These are phyloP conservation scores for Luzula sylvatica DNA, from an alignment of 176 grass and related monocot genomes.

Conservation along the genomic window DNA sequence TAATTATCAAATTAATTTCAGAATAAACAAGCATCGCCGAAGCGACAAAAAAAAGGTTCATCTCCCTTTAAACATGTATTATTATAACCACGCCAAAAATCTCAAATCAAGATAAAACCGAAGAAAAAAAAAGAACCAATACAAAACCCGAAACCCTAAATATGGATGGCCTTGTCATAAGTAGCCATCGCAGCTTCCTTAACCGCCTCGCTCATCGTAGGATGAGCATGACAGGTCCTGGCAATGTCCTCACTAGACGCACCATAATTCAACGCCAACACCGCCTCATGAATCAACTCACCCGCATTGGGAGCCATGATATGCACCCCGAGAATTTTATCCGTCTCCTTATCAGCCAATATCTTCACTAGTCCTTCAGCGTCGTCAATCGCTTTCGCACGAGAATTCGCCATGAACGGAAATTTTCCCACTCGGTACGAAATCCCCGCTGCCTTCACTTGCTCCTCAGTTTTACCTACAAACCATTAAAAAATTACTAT, in stretches of 20 bases:
- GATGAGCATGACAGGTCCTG: constrained; percentile 72
- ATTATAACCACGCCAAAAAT: constrained; percentile 8
- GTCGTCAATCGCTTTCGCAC: constrained; percentile 75
- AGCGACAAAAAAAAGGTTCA: constrained; percentile 13
- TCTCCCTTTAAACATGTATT: constrained; percentile 3
- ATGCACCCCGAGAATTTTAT: constrained; percentile 71
- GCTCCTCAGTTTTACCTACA: constrained; percentile 59
- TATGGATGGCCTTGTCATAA: constrained; percentile 65
- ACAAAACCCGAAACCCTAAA: constrained; percentile 10
- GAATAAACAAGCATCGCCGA: constrained; percentile 8
- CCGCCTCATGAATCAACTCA: constrained; percentile 77
- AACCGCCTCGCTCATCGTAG: constrained; percentile 79
- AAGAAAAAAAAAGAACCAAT: background rate
- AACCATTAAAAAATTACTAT: no score
- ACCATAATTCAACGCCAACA: constrained; percentile 75
- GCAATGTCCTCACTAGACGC: constrained; percentile 75
- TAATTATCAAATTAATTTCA: background rate
- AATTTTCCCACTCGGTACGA: constrained; percentile 72
- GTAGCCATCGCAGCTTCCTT: constrained; percentile 80
- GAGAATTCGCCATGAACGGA: constrained; percentile 66
- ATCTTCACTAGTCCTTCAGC: constrained; percentile 84
- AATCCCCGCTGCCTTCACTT: constrained; percentile 60
- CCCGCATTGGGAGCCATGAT: constrained; percentile 74
- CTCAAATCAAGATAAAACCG: constrained; percentile 4
- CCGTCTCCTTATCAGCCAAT: constrained; percentile 63